These are phyloP conservation scores for Claviceps sorghi DNA, from an alignment of 2,329 filamentous ascomycete genomes.

Conservation along the genomic window DNA sequence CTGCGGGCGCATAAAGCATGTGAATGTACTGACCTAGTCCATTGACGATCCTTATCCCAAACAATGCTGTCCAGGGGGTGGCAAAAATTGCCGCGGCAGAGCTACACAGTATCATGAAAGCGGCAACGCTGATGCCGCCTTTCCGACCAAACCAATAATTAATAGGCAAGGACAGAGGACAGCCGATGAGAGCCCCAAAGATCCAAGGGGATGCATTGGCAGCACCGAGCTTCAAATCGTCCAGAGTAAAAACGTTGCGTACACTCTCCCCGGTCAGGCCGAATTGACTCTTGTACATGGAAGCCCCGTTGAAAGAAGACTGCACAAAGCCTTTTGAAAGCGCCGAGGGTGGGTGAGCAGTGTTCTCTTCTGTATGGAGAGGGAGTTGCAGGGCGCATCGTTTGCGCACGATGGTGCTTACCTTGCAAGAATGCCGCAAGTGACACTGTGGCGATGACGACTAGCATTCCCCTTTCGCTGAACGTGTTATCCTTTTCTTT, in stretches of 20 bases:
- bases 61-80: slow-evolving; percentile 17
- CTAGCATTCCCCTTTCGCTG: slow-evolving; percentile 24
- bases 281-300: slow-evolving; percentile 16
- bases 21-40: slow-evolving; percentile 20
- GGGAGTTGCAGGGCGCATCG: background rate
- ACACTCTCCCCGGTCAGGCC: slow-evolving; percentile 6
- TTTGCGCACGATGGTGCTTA: background rate
- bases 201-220: slow-evolving; percentile 26
- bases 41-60: slow-evolving; percentile 22
- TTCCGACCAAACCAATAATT: slow-evolving; percentile 26
- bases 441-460: slow-evolving; percentile 28
- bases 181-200: slow-evolving; percentile 23
- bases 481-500: slow-evolving; percentile 25
- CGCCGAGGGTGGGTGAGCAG: background rate
- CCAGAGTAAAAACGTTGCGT: slow-evolving; percentile 4
- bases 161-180: slow-evolving; percentile 24
- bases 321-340: slow-evolving; percentile 25
- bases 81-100: slow-evolving; percentile 23
- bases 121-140: slow-evolving; percentile 25
- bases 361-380: background rate
- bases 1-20: background rate
- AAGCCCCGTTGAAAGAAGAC: slow-evolving; percentile 28
- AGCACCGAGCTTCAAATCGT: slow-evolving; percentile 25
- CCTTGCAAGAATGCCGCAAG: slow-evolving; percentile 28
- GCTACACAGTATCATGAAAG: slow-evolving; percentile 23